Base-by-base conservation (phyloP, 768 basidiomycete genomes). In the Phanerodontia chrysosporium region DNA sequence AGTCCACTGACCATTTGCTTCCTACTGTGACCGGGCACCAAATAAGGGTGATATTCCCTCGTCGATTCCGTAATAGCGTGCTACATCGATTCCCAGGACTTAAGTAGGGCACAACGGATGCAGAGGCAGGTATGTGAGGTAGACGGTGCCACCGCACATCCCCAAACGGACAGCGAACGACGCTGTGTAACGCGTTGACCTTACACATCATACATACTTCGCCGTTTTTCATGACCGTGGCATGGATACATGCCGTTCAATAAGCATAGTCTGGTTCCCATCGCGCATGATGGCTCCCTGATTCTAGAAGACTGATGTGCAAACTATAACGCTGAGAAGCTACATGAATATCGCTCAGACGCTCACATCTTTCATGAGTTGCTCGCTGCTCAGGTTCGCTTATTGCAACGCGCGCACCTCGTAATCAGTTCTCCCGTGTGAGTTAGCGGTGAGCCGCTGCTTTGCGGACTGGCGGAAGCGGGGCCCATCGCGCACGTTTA, bases 401-500 rank as follows among this genome's bases (percentile, higher is more conserved):
- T 42, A 42, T 10, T 4, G 8, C 39, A 42, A 42, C 39, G 39
- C 39, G 39, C 39, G 39, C 39, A 42, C 39, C 18, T 42, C 39
- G 18, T 10, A 35, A 7, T 35, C n/a, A 29, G 10, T 53, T 53
- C 30, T 53, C 32, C 51, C 51, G 51, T 35, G 36, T 22, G 25
- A 10, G 46, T 48, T 48, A 12, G 18, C 46, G 9, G 46, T 22
- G 12, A 6, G 46, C 27, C 27, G 27, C 45, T 45, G 16, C 16
- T 24, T 18, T n/a, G 48, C 49, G 35, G 35, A 39, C 35, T 22
- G 29, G 25, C 36, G 32, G 51, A 53, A 22, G 16, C 51, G 51
- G 51, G 51, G 51, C 25, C 51, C n/a, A n/a, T n/a, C n/a, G n/a
- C n/a, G n/a, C n/a, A 14, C 36, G 39, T 53, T 53, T 35, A 32